Evolutionary conservation across 179 eudicot species (phyloP), one percentile per base, ranked within the genome.

Genomic region (Beta macrorhiza): DNA sequence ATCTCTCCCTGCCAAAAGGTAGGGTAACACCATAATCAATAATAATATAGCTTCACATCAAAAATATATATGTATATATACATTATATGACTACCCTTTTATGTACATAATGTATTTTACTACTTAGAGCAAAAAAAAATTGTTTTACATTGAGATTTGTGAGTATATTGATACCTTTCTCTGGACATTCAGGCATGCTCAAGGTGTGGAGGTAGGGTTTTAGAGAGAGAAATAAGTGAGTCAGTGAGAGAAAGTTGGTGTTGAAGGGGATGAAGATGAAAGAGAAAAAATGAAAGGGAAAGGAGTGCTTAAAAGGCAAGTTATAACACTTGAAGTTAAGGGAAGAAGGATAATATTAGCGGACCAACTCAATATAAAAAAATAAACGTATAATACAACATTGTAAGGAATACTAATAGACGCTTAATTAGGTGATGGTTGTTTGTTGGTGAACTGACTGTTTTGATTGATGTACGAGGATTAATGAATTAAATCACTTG

Each of bases 171-270:
- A 45, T 87, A 91, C 93, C 93, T 90, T 87, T 93, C 92, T 87
- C 95, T 86, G 88, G 93, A 93, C 97, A 92, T 93, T 90, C 91
- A 89, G 83, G 91, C 90, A 91, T 91, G 83, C 89, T 86, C 85
- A 74, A 82, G 87, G 80, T 77, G 47, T 37, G 76, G 37, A 83
- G 51, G 69, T 79, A 82, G 78, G 84, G 67, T 77, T 85, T 77
- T 57, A 67, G 83, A 76, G 67, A 80, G 83, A 47, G 81, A 22
- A 69, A 32, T 29, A 47, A 7, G 8, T 5, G 51, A 47, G 51
- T 29, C 3, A 7, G 8, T 5, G 51, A 47, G 51, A 47, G 51
- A 47, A 47, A 7, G 51, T 47, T 47, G 51, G 68, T 22, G 32
- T 9, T 80, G 47, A 75, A 74, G 73, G 67, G 45, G 49, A 32